Base-by-base conservation (phyloP, 495 filamentous ascomycete genomes). In the Penicillium steckii region DNA sequence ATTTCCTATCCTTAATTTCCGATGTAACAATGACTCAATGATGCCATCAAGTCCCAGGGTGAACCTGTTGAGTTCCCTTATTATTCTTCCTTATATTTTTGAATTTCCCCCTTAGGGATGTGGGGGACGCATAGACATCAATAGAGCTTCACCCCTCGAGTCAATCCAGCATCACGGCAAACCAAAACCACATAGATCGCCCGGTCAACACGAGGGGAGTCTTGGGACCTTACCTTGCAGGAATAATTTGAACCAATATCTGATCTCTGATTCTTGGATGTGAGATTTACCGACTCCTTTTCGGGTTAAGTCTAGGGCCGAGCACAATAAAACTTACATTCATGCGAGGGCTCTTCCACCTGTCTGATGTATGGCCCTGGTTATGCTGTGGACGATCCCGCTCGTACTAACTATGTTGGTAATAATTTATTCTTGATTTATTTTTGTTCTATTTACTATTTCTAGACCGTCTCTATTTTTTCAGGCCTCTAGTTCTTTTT, bases 81-180 rank as follows among this genome's bases (percentile, higher is more conserved):
- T 18, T 32, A n/a, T 22, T 46, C 13, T 30, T 45, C 43, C 21
- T 49, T 33, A 29, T 51, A 17, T 29, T 50, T 61, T 42, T 45
- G 35, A 10, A 24, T 54, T 52, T 48, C 55, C 53, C 51, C 62
- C 52, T 59, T 63, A 29, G 50, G 57, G 51, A 66, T 61, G 60
- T 64, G 62, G 62, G 62, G 62, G 57, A 57, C 53, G 52, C 46
- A 53, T 3, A 19, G 33, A 40, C 29, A 26, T 59, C 61, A 55
- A 57, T 66, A 59, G 49, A 54, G 44, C 44, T 38, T 25, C 23
- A 23, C 43, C 60, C 60, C 56, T 65, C 35, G 60, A 57, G 49
- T 55, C 38, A 37, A 37, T 15, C 8, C 4, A 3, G 30, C 35
- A 21, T 29, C 48, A 22, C 22, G 38, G 33, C 9, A 30, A 19